Percentiles rank a stretch among this genome's conserved stretches.
Evolutionary conservation across 495 filamentous ascomycete genomes (phyloP).

Genomic region (Penicillium mononematosum): DNA sequence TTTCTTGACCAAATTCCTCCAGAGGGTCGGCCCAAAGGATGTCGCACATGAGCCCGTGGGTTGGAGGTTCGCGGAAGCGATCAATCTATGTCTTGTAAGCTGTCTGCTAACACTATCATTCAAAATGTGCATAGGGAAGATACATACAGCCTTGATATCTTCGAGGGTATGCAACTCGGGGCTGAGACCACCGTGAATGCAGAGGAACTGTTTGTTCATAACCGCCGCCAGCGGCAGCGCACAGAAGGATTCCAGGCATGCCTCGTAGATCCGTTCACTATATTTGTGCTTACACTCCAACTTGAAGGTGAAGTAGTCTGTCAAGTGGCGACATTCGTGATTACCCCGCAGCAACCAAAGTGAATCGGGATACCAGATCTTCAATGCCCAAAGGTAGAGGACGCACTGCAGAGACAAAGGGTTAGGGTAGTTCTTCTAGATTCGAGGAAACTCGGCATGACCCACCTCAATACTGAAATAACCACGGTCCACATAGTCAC

Average conservation of each 20-base stretch:
- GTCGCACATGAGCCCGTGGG: conserved; percentile 97
- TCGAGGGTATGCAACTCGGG: conserved; percentile 95
- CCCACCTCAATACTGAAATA: conserved; percentile 96
- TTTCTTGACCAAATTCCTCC: conserved; percentile 99
- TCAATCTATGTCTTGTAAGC: conserved; percentile 65
- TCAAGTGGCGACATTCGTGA: conserved; percentile 97
- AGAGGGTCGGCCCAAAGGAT: conserved; percentile 98
- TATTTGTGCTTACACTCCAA: conserved; percentile 99
- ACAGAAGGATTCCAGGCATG: conserved; percentile 98
- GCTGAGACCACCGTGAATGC: conserved; percentile 94
- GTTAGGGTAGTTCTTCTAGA: conserved; percentile 3
- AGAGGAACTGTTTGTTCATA: conserved; percentile 99
- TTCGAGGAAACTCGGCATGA: not conserved
- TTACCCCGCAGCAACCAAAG: conserved; percentile 97
- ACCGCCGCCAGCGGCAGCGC: conserved; percentile 88
- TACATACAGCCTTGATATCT: conserved; percentile 78
- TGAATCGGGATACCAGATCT: conserved; percentile 98
- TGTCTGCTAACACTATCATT: not conserved
- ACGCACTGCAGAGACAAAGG: conserved; percentile 65
- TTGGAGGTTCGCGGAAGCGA: conserved; percentile 94
- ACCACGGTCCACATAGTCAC: conserved; percentile 95
- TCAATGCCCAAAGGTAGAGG: conserved; percentile 93
- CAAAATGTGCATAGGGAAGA: not conserved
- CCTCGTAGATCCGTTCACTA: conserved; percentile 92
- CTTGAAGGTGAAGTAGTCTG: conserved; percentile 99